These are phyloP conservation scores for Chenopodium suecicum DNA, from an alignment of 148 eudicot species.

Conservation along the genomic window DNA sequence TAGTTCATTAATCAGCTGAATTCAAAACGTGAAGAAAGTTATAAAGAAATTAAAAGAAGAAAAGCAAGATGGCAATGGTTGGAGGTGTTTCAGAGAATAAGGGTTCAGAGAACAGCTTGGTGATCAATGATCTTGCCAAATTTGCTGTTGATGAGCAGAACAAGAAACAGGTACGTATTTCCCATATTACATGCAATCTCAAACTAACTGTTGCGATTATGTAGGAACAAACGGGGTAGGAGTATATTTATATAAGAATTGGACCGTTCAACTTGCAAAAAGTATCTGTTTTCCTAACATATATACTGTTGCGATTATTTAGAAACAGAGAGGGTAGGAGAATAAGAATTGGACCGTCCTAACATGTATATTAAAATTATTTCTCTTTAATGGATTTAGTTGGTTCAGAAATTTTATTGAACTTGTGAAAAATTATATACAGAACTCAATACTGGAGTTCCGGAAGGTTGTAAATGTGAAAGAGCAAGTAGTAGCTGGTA, in stretches of 20 bases:
- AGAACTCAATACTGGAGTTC: constrained; percentile 43
- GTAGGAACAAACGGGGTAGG: no score
- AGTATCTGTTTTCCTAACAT: no score
- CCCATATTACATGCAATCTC: no score
- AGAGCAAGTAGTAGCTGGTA: constrained; percentile 48
- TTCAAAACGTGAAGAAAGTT: neutral
- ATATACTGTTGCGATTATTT: no score
- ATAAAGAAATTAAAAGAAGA: neutral
- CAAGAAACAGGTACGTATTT: constrained; percentile 30
- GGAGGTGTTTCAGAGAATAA: constrained; percentile 6
- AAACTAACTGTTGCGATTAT: no score
- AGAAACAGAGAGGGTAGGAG: no score
- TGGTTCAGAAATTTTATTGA: neutral
- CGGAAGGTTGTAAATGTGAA: constrained; percentile 44
- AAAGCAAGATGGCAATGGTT: constrained; percentile 4
- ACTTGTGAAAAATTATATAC: neutral
- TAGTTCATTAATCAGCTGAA: neutral
- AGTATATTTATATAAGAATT: no score
- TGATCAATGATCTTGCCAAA: constrained; percentile 30
- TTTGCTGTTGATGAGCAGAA: constrained; percentile 44
- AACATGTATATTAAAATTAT: no score
- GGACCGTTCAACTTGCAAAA: no score
- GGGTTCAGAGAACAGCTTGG: constrained; percentile 28
- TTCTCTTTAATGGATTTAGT: no score
- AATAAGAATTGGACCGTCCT: no score